A percentile compares a stretch with the other conserved stretches of the same genome.
These are phyloP conservation scores for Nicotiana rustica DNA, from an alignment of 305 asterid species.

Conservation along the genomic window DNA sequence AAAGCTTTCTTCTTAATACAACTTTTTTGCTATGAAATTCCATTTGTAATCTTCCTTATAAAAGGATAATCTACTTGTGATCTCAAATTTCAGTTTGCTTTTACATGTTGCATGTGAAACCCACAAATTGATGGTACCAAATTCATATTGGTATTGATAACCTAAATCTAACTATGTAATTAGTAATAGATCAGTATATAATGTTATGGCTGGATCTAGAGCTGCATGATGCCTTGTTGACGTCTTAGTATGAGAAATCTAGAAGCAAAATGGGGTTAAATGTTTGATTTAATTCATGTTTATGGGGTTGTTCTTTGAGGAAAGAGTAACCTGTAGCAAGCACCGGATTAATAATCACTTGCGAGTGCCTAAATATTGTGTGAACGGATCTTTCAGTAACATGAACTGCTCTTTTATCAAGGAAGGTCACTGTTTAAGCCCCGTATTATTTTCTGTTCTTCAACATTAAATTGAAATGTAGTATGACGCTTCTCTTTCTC, in stretches of 20 bases:
- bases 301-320: neutral
- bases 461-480: neutral
- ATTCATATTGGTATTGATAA: neutral
- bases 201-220: neutral
- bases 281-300: neutral
- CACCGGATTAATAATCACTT: neutral
- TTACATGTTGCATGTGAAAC: neutral
- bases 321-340: neutral
- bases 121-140: neutral
- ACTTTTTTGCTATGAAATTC: neutral
- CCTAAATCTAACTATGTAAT: neutral
- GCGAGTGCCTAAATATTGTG: neutral
- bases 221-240: slow-evolving; percentile 8
- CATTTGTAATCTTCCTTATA: neutral
- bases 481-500: neutral
- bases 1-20: neutral
- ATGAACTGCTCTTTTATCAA: neutral
- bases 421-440: neutral
- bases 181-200: neutral
- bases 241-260: neutral
- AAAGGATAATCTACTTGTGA: neutral
- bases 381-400: neutral
- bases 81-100: neutral
- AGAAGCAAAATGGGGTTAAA: neutral
- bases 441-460: neutral